These are phyloP conservation scores for Aspergillus hiratsukae DNA, from an alignment of 2,329 filamentous ascomycete species.

Conservation along the genomic window DNA sequence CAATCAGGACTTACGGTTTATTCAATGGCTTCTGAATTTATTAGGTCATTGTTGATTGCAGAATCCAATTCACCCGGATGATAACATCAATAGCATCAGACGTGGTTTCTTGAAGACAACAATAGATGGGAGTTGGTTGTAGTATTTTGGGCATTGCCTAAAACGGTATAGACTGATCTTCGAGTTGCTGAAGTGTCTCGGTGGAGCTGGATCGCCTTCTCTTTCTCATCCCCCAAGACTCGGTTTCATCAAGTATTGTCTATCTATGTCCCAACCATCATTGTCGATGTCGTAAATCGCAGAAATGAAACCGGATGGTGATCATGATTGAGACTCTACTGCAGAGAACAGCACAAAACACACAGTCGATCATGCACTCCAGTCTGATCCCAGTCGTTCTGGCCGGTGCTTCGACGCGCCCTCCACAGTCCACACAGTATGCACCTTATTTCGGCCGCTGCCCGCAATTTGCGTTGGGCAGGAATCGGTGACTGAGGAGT, in stretches of 20 bases:
- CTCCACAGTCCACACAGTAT: constrained; percentile 17
- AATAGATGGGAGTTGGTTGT: background rate
- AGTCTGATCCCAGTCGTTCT: constrained; percentile 8
- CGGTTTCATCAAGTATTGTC: background rate
- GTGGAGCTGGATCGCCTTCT: background rate
- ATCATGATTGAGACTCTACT: background rate
- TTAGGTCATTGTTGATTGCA: too few species aligned
- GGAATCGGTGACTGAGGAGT: constrained; percentile 19
- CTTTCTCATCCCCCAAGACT: background rate
- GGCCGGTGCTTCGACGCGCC: constrained; percentile 17
- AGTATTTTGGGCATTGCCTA: background rate
- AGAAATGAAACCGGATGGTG: background rate
- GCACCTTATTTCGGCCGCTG: constrained; percentile 20
- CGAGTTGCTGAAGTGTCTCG: background rate
- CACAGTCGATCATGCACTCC: background rate
- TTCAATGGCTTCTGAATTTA: too few species aligned
- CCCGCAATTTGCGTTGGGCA: constrained; percentile 23
- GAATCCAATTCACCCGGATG: too few species aligned
- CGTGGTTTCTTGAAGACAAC: background rate
- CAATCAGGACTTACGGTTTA: background rate
- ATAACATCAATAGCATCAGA: background rate
- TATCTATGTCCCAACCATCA: background rate
- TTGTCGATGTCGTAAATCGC: background rate
- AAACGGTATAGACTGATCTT: background rate
- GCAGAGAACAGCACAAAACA: background rate